Base-by-base conservation (phyloP, 2,329 filamentous ascomycete genomes). In the Xylariales sp. region DNA sequence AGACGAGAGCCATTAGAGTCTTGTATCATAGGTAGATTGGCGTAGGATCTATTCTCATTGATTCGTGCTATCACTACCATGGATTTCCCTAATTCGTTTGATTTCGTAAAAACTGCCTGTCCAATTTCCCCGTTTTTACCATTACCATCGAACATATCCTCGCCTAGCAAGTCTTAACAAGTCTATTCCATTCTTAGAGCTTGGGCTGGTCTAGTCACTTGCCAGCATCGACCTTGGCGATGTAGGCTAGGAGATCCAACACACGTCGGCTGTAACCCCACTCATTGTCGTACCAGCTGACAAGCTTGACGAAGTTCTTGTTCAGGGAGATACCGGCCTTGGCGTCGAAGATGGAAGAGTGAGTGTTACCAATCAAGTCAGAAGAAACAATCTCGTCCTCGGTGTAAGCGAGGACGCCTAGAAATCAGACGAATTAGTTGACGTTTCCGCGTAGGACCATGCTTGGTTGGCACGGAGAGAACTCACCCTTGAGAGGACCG, bases 241-340 rank as follows among this genome's bases (percentile, higher is more conserved):
- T 78, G 77, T 89, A 85, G 71, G 77, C 74, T 66, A 80, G 65
- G 60, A 93, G 85, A 73, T 93, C 86, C 57, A 90, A 74, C 61
- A 90, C 86, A 82, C 86, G 93, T 76, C 90, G 90, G 70, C 87
- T 94, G 86, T 98, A 97, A 64, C 90, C 93, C 89, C 90, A 96
- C 82, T 97, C 91, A 80, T 97, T 97, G 80, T 95, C 89, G 75
- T 95, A 95, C 93, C 91, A 97, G 61, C 84, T 84, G 68, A 96
- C 86, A 50, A 98, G 81, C 86, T 98, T 98, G 80, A 95, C 83
- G 70, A 97, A 97, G 84, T 96, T 90, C 63, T 89, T 73, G 83
- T 97, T 98, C 60, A 98, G 85, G 55, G 90, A 86, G 73, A 98
- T 97, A 80, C 93, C 93, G 48, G 93, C 93, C 86, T 95, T 95